Conservation (phyloP, 108 stramenopile genomes). For the Nitzschia palea region DNA sequence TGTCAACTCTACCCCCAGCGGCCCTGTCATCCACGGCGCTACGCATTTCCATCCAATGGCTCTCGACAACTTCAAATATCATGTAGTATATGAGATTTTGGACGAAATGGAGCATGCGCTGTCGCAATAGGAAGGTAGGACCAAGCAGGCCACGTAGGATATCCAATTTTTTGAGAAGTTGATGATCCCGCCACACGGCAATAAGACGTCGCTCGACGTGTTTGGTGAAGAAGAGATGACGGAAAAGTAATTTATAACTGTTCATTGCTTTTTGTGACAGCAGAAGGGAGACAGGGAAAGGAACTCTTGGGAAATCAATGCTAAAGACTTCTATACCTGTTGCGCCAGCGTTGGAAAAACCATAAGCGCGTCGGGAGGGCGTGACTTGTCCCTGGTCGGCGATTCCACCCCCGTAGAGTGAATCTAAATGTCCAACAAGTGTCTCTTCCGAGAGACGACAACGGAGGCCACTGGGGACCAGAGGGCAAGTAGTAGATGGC, state of each 20-base stretch:
- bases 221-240: conserved; percentile 97
- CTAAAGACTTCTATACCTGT: conserved; percentile 89
- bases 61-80: conserved; percentile 95
- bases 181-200: conserved; percentile 88
- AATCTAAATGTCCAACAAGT: conserved; percentile 63
- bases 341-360: conserved; percentile 40
- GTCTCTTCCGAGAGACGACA: conserved; percentile 61
- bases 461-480: conserved; percentile 31
- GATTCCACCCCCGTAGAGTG: conserved; percentile 42
- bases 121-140: conserved; percentile 83
- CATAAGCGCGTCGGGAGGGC: conserved; percentile 42
- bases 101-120: conserved; percentile 97
- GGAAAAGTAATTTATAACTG: conserved; percentile 95
- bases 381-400: conserved; percentile 45
- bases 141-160: conserved; percentile 69
- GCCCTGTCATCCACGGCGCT: conserved; percentile 19
- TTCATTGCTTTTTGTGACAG: conserved; percentile 72
- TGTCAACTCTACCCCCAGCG: background rate
- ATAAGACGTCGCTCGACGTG: conserved; percentile 95
- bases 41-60: conserved; percentile 85
- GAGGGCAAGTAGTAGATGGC: background rate
- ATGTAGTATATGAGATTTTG: conserved; percentile 98
- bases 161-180: conserved; percentile 84
- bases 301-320: conserved; percentile 77
- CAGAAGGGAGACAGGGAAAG: conserved; percentile 92